A percentile compares a stretch with the other conserved stretches of the same genome.
Conservation (phyloP, 805 yeast genomes). For the Nakazawaea holstii region DNA sequence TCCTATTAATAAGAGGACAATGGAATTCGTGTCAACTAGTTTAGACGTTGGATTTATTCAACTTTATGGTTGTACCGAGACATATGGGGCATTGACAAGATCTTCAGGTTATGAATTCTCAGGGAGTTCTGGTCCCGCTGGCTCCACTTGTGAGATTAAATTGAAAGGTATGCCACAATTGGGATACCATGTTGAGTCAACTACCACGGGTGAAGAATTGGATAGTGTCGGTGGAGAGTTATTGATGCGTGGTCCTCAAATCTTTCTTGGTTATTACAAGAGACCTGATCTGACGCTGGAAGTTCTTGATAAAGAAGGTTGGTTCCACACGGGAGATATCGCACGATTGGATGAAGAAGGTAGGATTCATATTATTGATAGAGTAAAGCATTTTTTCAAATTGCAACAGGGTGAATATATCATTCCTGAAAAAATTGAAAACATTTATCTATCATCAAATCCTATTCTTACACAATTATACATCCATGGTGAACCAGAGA, state of each 20-base stretch:
- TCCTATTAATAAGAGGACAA: slow-evolving; percentile 62
- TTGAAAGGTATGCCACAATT: slow-evolving; percentile 61
- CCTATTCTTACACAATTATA: slow-evolving; percentile 41
- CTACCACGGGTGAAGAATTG: slow-evolving; percentile 28
- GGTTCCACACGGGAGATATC: slow-evolving; percentile 62
- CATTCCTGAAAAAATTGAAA: slow-evolving; percentile 73
- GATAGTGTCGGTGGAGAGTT: slow-evolving; percentile 47
- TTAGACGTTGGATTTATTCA: slow-evolving; percentile 50
- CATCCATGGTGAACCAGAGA: slow-evolving; percentile 59
- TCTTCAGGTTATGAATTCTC: slow-evolving; percentile 34
- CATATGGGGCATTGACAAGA: slow-evolving; percentile 48
- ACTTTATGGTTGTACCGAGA: slow-evolving; percentile 73
- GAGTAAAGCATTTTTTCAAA: slow-evolving; percentile 78
- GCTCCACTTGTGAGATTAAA: slow-evolving; percentile 50
- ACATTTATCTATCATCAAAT: slow-evolving; percentile 49
- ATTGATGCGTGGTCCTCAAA: slow-evolving; percentile 59
- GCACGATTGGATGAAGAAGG: slow-evolving; percentile 49
- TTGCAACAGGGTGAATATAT: slow-evolving; percentile 63
- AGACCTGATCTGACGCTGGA: slow-evolving; percentile 49
- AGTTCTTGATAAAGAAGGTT: slow-evolving; percentile 53
- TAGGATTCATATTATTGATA: slow-evolving; percentile 56
- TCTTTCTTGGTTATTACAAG: slow-evolving; percentile 52
- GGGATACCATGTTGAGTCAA: slow-evolving; percentile 38
- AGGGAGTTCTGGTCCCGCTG: slow-evolving; percentile 59
- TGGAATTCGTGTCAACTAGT: slow-evolving; percentile 53